These are phyloP conservation scores for Echinochloa phyllopogon DNA, from an alignment of 176 grass and related monocot genomes.

Conservation along the genomic window DNA sequence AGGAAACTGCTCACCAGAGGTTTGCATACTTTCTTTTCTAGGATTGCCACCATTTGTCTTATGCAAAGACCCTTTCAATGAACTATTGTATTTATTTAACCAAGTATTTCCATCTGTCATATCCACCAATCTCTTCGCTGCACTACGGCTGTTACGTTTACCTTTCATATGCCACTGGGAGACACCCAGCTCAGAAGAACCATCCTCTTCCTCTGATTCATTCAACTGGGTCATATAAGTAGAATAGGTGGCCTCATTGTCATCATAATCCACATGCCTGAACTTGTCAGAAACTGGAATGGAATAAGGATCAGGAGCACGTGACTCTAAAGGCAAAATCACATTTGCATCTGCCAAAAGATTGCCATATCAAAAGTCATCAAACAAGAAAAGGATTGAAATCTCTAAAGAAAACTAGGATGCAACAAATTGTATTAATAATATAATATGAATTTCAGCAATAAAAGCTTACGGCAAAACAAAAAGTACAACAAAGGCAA, in stretches of 20 bases:
- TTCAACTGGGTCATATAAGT: conserved; percentile 52
- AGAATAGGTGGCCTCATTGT: conserved; percentile 47
- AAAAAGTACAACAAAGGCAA: neutral
- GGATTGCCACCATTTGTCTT: conserved; percentile 46
- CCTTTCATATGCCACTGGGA: conserved; percentile 97
- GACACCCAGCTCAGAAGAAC: conserved; percentile 69
- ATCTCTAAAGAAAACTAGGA: conserved; percentile 32
- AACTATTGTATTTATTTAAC: conserved; percentile 63
- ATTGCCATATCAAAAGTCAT: conserved; percentile 37
- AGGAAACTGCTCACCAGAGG: conserved; percentile 44
- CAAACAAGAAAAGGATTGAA: conserved; percentile 31
- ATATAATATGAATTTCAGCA: conserved; percentile 23
- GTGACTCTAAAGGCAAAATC: conserved; percentile 52
- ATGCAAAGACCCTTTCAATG: conserved; percentile 47
- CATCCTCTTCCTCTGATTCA: conserved; percentile 64
- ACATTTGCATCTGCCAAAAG: conserved; percentile 67
- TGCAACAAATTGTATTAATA: conserved; percentile 18
- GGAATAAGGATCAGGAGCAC: conserved; percentile 48
- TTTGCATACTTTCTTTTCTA: conserved; percentile 46
- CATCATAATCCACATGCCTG: conserved; percentile 56
- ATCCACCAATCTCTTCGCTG: conserved; percentile 55
- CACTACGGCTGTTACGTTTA: conserved; percentile 93
- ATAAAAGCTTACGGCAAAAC: conserved; percentile 11
- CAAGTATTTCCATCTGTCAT: conserved; percentile 50
- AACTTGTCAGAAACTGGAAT: conserved; percentile 61